phyloP scores from a whole-genome alignment of 495 filamentous ascomycete species.

The Clavariopsis aquatica region DNA sequence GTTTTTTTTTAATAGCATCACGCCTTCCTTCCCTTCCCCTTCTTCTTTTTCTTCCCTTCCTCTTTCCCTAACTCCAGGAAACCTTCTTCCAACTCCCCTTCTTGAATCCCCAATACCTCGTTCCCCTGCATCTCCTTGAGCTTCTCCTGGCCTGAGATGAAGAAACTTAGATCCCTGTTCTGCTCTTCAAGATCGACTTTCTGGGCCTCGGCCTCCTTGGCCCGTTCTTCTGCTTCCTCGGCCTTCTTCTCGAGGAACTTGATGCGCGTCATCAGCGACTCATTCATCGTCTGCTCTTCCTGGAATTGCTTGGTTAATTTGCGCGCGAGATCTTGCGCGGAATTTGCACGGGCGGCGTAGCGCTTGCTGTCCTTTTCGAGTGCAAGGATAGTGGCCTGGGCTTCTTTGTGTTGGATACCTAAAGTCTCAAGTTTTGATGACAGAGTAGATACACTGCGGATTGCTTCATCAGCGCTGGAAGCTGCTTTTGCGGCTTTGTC shows the following conservation, averaged over 20 bases:
- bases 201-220: constrained; percentile 60
- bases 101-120: constrained; percentile 55
- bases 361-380: constrained; percentile 73
- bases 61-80: constrained; percentile 52
- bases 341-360: constrained; percentile 64
- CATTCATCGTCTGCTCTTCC: constrained; percentile 85
- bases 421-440: constrained; percentile 56
- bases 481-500: constrained; percentile 83
- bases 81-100: constrained; percentile 57
- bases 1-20: too few relatives aligned
- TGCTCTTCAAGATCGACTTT: constrained; percentile 71
- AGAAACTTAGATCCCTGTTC: constrained; percentile 89
- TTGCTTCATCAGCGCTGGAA: constrained; percentile 63
- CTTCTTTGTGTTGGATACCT: constrained; percentile 55
- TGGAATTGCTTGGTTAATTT: constrained; percentile 73
- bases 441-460: constrained; percentile 54
- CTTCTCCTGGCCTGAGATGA: constrained; percentile 80
- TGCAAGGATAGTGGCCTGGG: constrained; percentile 58
- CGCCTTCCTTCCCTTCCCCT: constrained; percentile 29
- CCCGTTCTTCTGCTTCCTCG: constrained; percentile 46
- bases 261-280: constrained; percentile 75
- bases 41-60: constrained; percentile 53
- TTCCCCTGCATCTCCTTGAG: constrained; percentile 69
- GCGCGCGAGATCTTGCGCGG: constrained; percentile 73
- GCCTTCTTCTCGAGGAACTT: constrained; percentile 57